These are phyloP conservation scores for Backusella psychrophila DNA, from an alignment of 192 early-diverging fungal species.

Conservation along the genomic window DNA sequence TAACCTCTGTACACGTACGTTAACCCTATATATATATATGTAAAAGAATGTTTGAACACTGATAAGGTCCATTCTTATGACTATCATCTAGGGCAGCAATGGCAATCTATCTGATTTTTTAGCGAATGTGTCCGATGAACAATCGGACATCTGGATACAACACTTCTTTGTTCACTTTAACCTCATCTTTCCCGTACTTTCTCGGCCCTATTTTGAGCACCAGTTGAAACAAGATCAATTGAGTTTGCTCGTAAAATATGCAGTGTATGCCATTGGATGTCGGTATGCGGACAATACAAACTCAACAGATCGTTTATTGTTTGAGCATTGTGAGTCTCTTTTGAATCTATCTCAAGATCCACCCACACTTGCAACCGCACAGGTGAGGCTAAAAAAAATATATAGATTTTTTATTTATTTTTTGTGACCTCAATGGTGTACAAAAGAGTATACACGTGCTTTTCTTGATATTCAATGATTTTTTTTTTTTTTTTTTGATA, in stretches of 20 bases:
- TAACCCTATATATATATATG: neutral
- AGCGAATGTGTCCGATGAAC: neutral
- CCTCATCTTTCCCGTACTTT: slow-evolving; percentile 32
- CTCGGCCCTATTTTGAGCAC: slow-evolving; percentile 25
- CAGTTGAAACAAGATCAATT: slow-evolving; percentile 15
- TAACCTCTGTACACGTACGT: slow-evolving; percentile 23
- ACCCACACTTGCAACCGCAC: slow-evolving; percentile 18
- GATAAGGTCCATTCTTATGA: slow-evolving; percentile 33
- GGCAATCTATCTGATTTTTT: slow-evolving; percentile 20
- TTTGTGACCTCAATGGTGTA: too few relatives aligned
- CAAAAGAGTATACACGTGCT: neutral
- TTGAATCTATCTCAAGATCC: slow-evolving; percentile 12
- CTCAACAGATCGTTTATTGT: neutral
- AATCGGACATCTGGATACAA: slow-evolving; percentile 13
- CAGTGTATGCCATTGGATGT: slow-evolving; percentile 26
- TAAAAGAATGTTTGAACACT: slow-evolving; percentile 15
- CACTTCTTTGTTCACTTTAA: slow-evolving; percentile 36
- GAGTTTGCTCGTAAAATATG: slow-evolving; percentile 26
- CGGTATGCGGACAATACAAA: slow-evolving; percentile 2
- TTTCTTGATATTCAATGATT: neutral
- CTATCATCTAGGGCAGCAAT: slow-evolving; percentile 26
- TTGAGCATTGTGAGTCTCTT: slow-evolving; percentile 15
- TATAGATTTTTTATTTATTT: neutral
- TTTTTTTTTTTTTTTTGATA: too few relatives aligned
- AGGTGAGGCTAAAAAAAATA: slow-evolving; percentile 14